Evolutionary conservation across 2,329 filamentous ascomycete species (phyloP).

Genomic region (Tolypocladium guangdongense): DNA sequence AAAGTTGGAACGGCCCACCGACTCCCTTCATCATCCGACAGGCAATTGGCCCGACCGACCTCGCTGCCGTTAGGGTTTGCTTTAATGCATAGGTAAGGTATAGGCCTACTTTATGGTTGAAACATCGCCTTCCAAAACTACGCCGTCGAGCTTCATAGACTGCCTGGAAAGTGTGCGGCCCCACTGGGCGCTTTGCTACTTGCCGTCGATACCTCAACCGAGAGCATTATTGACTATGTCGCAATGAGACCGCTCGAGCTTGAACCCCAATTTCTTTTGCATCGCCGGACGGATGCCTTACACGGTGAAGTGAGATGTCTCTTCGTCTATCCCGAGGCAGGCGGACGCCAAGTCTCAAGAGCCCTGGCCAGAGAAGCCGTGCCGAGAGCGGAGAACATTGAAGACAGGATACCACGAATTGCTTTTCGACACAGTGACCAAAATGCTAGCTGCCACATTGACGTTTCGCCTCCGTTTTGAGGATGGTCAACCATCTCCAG

Average conservation of each 20-base stretch:
- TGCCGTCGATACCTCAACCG: constrained; percentile 9
- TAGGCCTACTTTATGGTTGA: no score
- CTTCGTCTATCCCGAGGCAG: constrained; percentile 15
- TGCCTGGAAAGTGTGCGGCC: constrained; percentile 16
- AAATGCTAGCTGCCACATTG: constrained; percentile 13
- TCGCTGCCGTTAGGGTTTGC: constrained; percentile 9
- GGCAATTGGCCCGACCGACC: constrained; percentile 8
- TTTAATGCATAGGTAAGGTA: no score
- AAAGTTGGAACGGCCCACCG: not conserved
- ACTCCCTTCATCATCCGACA: constrained; percentile 9
- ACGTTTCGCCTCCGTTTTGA: no score
- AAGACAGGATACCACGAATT: constrained; percentile 11
- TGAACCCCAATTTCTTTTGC: constrained; percentile 3
- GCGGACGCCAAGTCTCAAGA: constrained; percentile 12
- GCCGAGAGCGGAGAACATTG: constrained; percentile 2
- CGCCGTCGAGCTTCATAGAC: constrained; percentile 8
- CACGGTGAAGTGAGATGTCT: constrained; percentile 17
- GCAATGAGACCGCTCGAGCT: constrained; percentile 12
- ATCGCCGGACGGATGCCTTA: not conserved
- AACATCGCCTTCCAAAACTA: constrained; percentile 17
- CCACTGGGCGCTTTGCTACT: constrained; percentile 13
- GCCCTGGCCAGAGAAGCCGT: constrained; percentile 10
- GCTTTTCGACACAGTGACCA: constrained; percentile 13
- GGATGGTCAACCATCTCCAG: no score
- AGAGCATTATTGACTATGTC: constrained; percentile 13